Evolutionary conservation across 257 asterid genomes (phyloP).

Genomic region (Lithospermum erythrorhizon): DNA sequence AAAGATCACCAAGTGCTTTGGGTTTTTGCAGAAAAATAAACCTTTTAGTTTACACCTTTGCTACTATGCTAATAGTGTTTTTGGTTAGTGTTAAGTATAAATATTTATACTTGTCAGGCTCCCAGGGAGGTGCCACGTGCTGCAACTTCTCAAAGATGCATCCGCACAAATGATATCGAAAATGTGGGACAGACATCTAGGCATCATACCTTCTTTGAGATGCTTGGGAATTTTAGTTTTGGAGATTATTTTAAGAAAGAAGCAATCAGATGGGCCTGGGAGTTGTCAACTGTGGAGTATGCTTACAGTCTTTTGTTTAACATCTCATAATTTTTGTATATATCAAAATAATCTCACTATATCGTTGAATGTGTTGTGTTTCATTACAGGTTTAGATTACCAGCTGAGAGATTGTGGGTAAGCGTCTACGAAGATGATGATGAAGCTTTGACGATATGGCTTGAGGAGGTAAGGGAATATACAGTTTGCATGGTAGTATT

Average conservation of each 20-base stretch:
- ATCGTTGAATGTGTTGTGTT: not conserved
- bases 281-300: conserved; percentile 74
- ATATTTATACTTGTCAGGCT: conserved; percentile 27
- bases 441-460: conserved; percentile 80
- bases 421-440: conserved; percentile 77
- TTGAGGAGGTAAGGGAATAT: conserved; percentile 42
- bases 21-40: not conserved
- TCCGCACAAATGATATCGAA: conserved; percentile 85
- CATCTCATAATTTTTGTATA: not conserved
- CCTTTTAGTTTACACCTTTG: not conserved
- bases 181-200: conserved; percentile 90
- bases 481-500: not conserved
- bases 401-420: conserved; percentile 73
- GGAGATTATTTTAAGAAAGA: conserved; percentile 95
- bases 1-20: not conserved
- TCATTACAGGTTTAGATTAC: conserved; percentile 50
- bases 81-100: not conserved
- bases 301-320: conserved; percentile 10
- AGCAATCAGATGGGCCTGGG: conserved; percentile 98
- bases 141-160: conserved; percentile 87
- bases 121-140: conserved; percentile 90
- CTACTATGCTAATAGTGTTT: not conserved
- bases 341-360: not conserved
- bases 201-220: conserved; percentile 97
- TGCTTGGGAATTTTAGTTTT: conserved; percentile 97